phyloP scores from a whole-genome alignment of 2,329 filamentous ascomycete species.

The Colletotrichum australisinense region DNA sequence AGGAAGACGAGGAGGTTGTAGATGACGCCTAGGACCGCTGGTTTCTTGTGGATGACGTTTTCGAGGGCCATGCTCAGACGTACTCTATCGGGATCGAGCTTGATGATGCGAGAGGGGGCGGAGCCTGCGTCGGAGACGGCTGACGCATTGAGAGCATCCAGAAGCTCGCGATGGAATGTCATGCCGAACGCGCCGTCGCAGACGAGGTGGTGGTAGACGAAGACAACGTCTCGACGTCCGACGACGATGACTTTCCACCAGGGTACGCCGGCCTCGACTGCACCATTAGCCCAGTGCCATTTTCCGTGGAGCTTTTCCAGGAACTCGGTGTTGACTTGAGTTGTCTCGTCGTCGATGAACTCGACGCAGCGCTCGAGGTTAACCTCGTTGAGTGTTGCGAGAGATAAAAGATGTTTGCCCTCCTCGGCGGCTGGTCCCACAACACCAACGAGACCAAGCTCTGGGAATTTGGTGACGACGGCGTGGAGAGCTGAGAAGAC shows the following conservation, averaged over 20 bases:
- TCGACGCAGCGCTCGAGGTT: conserved; percentile 28
- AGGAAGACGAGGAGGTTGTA: conserved; percentile 22
- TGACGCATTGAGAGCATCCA: conserved; percentile 17
- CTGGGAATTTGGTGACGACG: conserved; percentile 35
- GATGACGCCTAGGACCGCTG: conserved; percentile 17
- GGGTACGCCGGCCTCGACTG: conserved; percentile 9
- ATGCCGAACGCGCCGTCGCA: conserved; percentile 29
- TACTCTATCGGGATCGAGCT: conserved; percentile 6
- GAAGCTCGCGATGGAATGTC: conserved; percentile 29
- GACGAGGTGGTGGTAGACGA: conserved; percentile 29
- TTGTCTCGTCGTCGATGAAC: conserved; percentile 16
- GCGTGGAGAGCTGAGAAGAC: conserved; percentile 36
- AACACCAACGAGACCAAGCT: conserved; percentile 35
- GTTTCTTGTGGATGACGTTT: conserved; percentile 6
- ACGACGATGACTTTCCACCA: conserved; percentile 32
- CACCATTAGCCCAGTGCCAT: conserved; percentile 24
- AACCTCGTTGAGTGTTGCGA: conserved; percentile 21
- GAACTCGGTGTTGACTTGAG: neutral
- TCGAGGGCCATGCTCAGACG: conserved; percentile 9
- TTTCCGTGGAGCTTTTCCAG: conserved; percentile 20
- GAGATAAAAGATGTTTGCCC: conserved; percentile 8
- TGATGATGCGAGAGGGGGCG: neutral
- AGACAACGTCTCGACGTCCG: conserved; percentile 24
- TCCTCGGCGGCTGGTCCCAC: conserved; percentile 7
- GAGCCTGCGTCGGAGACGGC: neutral